Base-by-base conservation (phyloP, 2,329 filamentous ascomycete genomes). In the Bipolaris cookei region DNA sequence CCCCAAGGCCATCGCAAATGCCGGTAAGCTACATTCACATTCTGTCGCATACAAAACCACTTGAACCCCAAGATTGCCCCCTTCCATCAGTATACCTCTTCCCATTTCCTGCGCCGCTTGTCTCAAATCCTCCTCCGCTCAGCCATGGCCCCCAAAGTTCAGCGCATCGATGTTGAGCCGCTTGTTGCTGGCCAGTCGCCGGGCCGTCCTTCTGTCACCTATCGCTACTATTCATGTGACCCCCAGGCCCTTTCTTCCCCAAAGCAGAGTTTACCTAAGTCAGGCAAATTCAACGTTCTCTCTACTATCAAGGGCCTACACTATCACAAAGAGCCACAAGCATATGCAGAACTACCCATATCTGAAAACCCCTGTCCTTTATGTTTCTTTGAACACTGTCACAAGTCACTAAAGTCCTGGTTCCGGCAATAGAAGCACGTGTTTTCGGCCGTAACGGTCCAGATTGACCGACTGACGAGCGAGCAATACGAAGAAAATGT, bases 401-500 rank as follows among this genome's bases (percentile, higher is more conserved):
- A 60, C 43, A 65, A 65, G 55, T 52, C 65, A 62, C 65, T 72
- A 64, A 72, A 57, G 56, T 49, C 54, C 14, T 70, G 68, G 62
- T 48, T 66, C 6, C 58, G 51, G 48, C 60, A 60, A 69, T 62
- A 76, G 73, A 73, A 67, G 48, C 95, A 95, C 77, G 93, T 94
- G 3, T 98, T 92, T 77, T 92, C 95, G 72, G 92, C 95, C 39
- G 89, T 99, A 62, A 97, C 94, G 34, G 94, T 97, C 52, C 91
- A 91, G 63, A 86, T 99, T 69, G 95, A 98, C 77, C 89, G 89
- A 58, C 85, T 98, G 67, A 98, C 94, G 1, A 89, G 91, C 70
- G 94, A 97, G 77, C 83, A 90, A 61, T 96, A 91, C 77, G 90
- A 96, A 59, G 91, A 96, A 73, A 92, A 98, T 74, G 70, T 73